Evolutionary conservation across 2,329 filamentous ascomycete genomes (phyloP), one percentile per base, ranked within the genome.

Genomic region (Penicillium frequentans): DNA sequence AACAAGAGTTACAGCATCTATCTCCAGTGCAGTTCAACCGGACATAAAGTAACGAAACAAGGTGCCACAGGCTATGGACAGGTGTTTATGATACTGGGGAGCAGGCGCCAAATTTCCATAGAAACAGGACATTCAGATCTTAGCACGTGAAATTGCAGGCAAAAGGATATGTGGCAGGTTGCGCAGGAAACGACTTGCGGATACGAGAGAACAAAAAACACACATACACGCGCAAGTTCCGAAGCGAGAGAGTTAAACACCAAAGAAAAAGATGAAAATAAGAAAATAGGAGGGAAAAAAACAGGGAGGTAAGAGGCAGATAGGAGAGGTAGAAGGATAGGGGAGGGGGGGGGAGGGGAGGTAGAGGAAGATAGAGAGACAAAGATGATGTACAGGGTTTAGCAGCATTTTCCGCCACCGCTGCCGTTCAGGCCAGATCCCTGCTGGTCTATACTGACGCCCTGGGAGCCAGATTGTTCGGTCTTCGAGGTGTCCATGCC

Each of bases 401-500:
- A 96, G 74, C 91, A 96, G 81, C 91, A 96, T 78, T 91, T 91
- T 70, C 86, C 82, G 54, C 83, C 82, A 57, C 82, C 70, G 57
- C 81, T 81, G 49, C 81, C 81, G 63, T 71, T 74, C 58, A 69
- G 57, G 26, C 75, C 75, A 49, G 82, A 83, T 65, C 84, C 83
- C 69, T 82, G 77, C 68, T 86, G 84, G 64, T 84, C 83, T 68
- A 93, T 89, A 72, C 87, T 90, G 67, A 93, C 87, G 46, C 86
- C 86, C 60, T 79, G 75, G 35, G 77, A 68, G 33, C 81, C 76
- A 35, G 82, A 77, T 68, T 86, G 84, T 66, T 95, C 90, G 63
- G 86, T 86, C 82, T 93, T 91, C 65, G 88, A 86, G 63, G 88
- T 96, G 76, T 98, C 93, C 78, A 97, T 95, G 76, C 97, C 88